These are phyloP conservation scores for Brassica cretica DNA, from an alignment of 345 rosid genomes.

Conservation along the genomic window DNA sequence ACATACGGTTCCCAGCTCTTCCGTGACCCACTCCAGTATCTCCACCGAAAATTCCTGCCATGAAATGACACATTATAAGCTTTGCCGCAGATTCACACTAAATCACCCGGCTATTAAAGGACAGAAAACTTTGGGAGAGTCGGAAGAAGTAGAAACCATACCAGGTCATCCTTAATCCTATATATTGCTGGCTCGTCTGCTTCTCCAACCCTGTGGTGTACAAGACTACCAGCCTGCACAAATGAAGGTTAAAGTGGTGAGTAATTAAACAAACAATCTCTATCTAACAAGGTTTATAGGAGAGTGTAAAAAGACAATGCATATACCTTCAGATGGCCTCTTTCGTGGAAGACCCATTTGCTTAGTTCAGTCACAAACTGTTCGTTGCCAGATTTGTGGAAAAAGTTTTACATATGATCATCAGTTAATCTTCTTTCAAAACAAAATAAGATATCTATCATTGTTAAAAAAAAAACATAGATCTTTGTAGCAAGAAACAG, in stretches of 20 bases:
- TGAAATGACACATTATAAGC: constrained; percentile 7
- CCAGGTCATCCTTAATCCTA: constrained; percentile 71
- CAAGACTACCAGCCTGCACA: constrained; percentile 54
- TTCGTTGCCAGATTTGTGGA: constrained; percentile 63
- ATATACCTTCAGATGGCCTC: constrained; percentile 65
- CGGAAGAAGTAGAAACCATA: constrained; percentile 28
- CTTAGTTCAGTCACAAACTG: constrained; percentile 72
- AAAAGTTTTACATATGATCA: constrained; percentile 14
- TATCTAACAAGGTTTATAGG: background rate
- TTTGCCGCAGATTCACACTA: constrained; percentile 13
- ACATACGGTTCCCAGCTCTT: constrained; percentile 72
- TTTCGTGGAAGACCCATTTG: constrained; percentile 78
- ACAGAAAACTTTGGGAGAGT: background rate
- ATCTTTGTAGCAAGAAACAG: background rate
- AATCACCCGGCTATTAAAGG: constrained; percentile 1
- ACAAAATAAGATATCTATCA: background rate
- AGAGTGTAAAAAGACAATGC: constrained; percentile 11
- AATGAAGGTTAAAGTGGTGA: background rate
- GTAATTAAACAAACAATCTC: constrained; percentile 1
- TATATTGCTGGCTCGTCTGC: constrained; percentile 59
- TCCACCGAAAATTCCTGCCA: constrained; percentile 57
- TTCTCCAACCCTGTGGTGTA: constrained; percentile 59
- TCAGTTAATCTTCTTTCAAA: constrained; percentile 24
- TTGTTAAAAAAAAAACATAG: background rate
- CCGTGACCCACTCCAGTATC: constrained; percentile 70